Base-by-base conservation (phyloP, 1,139 yeast genomes). In the Suhomyces maxii region DNA sequence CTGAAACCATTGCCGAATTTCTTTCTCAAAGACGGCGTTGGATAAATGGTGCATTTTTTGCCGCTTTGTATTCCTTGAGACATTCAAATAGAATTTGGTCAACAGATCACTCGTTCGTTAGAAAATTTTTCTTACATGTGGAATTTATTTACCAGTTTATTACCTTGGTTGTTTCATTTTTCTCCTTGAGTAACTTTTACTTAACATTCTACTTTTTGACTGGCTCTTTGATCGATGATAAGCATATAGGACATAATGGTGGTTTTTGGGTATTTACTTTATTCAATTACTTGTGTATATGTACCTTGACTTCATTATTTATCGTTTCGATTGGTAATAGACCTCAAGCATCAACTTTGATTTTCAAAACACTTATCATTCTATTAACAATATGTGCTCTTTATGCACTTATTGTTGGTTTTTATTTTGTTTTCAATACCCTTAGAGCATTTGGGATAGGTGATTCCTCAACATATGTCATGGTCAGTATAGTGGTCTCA, bases 41-140 rank as follows among this genome's bases (percentile, higher is more conserved):
- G 99, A 81, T 93, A 46, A 93, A 93, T 65, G 99, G 99, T 70
- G 97, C 99, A 0, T 83, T 91, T 61, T 93, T 93, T 69, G 98
- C 99, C 2, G 98, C 98, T 1, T 71, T 93, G 48, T 93, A 86
- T 62, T 84, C 97, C 0, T 89, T 88, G 60, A 65, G 87, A 23
- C 90, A 90, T 61, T 86, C 85, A 63, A 76, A 76, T 49, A 88
- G 84, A 59, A 83, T 93, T 41, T 91, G 97, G 96, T 63, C 71
- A 42, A 91, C 99, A 0, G 93, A 84, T 57, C 99, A 93, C 65
- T 85, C 96, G 1, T 56, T 71, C 18, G 64, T 82, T 8, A 79
- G 99, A 63, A 90, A 91, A 63, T 64, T 88, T 53, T 84, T 86
- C 68, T 74, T 93, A 47, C 93, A 88, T 55, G 65, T 91, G 48